Conservation (phyloP, 1,139 yeast genomes). For the Maudiozyma humilis region DNA sequence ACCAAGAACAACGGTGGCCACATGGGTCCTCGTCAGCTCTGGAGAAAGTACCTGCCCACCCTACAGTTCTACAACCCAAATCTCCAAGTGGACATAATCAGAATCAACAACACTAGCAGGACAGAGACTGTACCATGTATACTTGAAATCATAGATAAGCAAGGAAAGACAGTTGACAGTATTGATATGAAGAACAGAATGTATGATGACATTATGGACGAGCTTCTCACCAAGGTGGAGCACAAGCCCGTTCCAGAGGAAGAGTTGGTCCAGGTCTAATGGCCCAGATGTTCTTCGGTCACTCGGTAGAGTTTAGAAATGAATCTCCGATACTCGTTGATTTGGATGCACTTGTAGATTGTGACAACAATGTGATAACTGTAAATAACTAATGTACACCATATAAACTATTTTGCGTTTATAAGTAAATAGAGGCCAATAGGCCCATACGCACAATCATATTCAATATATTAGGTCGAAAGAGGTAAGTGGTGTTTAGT, state of each 20-base stretch:
- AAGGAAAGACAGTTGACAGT: conserved; percentile 16
- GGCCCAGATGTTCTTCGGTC: too few species aligned
- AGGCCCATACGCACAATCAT: neutral
- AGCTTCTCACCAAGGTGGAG: conserved; percentile 20
- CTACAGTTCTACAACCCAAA: conserved; percentile 75
- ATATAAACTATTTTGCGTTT: neutral
- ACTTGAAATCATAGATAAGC: conserved; percentile 26
- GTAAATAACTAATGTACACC: neutral
- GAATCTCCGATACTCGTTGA: too few species aligned
- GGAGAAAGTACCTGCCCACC: conserved; percentile 68
- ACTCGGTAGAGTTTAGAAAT: too few species aligned
- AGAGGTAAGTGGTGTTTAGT: too few species aligned
- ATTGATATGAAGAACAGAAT: conserved; percentile 26
- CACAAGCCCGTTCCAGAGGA: conserved; percentile 22
- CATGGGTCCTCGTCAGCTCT: conserved; percentile 53
- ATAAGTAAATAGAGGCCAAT: neutral
- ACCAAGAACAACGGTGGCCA: conserved; percentile 40
- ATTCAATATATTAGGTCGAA: too few species aligned
- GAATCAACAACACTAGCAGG: conserved; percentile 40
- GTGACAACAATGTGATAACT: neutral
- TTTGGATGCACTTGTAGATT: too few species aligned
- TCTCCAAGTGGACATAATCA: conserved; percentile 51
- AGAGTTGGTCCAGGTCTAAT: conserved; percentile 16
- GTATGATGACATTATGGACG: conserved; percentile 24
- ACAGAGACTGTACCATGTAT: conserved; percentile 25